Evolutionary conservation across 148 eudicot genomes (phyloP).

Genomic region (Arbutus unedo): DNA sequence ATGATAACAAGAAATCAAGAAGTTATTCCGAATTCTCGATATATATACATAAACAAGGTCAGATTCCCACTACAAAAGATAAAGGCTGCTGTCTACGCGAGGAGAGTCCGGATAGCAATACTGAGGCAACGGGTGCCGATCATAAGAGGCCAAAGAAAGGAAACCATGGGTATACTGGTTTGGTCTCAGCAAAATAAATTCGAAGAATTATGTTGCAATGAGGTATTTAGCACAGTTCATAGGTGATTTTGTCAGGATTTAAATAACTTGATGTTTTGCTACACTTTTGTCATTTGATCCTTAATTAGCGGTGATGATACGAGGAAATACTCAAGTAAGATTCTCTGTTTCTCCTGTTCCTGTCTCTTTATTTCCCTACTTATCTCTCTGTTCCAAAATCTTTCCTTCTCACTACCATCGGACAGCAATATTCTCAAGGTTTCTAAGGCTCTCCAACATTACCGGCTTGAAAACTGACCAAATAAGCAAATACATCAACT

Average conservation of each 20-base stretch:
- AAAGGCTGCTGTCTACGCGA: background rate
- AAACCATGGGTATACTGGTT: background rate
- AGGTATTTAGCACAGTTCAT: background rate
- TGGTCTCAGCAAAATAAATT: background rate
- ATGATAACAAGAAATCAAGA: background rate
- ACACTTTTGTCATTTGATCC: background rate
- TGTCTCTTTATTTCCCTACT: background rate
- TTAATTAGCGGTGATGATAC: background rate
- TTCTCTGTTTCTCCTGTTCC: background rate
- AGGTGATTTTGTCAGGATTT: background rate
- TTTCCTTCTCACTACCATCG: background rate
- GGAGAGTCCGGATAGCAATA: background rate
- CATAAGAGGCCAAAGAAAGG: background rate
- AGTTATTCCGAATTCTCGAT: background rate
- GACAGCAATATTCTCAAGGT: background rate
- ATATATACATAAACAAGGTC: background rate
- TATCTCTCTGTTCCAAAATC: background rate
- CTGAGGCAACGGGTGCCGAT: background rate
- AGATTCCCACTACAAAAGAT: background rate
- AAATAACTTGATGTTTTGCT: background rate
- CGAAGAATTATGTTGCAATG: background rate
- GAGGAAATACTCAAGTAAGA: background rate
- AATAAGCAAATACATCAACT: background rate
- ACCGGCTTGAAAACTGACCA: background rate
- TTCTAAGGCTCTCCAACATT: background rate